Base-by-base conservation (phyloP, 768 basidiomycete species). In the Crepidotus variabilis region DNA sequence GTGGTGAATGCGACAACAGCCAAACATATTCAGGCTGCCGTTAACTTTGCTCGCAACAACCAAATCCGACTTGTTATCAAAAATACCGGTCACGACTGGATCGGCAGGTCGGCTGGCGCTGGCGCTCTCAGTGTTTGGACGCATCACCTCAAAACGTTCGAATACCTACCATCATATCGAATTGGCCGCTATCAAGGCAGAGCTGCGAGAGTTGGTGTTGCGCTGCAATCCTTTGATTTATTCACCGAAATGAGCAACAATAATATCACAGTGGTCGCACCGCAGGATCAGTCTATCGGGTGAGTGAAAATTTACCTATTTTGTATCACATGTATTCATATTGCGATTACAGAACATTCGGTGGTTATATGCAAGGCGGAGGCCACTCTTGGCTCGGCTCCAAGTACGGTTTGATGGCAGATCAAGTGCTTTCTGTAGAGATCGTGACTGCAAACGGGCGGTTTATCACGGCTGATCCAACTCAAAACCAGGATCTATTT, bases 401-500 rank as follows among this genome's bases (percentile, higher is more conserved):
- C 4, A 21, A 60, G 9, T 55, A 60, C 33, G 67, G 65, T 3
- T 34, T 68, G 33, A 36, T 60, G 18, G 62, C 62, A 14, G 62
- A 63, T 57, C 68, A 66, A 54, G 61, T 62, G 1, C 67, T 76
- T 0, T 63, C 72, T 28, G 69, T 73, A 57, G 71, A 72, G 36
- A 66, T 78, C 11, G 71, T 78, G 18, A 78, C 76, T 1, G 71
- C 78, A 0, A 65, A 71, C 51, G 78, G 77, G 7, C 34, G 65
- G 18, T 65, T 66, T 50, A 60, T 60, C 52, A 68, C 61, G 57
- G 71, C 59, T 51, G 70, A 53, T 63, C 68, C 59, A 64, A 72
- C 63, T 49, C 55, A 73, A 50, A 73, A 78, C 51, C 33, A 51
- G 9, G 75, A 78, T 50, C 65, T 78, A 0, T 78, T 72, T 16